Conservation (phyloP, 202 grass and related monocot species). For the Saccharum hybrid region DNA sequence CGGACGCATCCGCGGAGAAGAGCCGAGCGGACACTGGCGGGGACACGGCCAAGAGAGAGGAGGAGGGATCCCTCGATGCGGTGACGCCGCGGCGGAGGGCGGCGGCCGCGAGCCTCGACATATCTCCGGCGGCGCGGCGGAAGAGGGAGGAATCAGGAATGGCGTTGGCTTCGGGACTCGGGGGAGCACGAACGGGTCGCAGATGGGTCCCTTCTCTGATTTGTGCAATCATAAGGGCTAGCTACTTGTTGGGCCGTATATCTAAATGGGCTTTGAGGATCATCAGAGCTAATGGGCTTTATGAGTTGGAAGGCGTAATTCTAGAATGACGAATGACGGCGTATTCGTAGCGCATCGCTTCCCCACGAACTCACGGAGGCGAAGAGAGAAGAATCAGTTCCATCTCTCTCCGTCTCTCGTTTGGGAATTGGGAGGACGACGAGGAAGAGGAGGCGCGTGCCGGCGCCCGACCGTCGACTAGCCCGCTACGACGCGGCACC, state of each 20-base stretch:
- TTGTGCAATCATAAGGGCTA: constrained; percentile 16
- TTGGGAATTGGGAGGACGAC: background rate
- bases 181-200: background rate
- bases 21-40: constrained; percentile 26
- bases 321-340: background rate
- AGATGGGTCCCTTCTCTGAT: constrained; percentile 20
- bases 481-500: background rate
- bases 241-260: background rate
- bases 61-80: background rate
- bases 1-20: constrained; percentile 48
- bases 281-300: background rate
- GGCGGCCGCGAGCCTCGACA: constrained; percentile 53
- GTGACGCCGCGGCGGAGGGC: constrained; percentile 31
- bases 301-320: background rate
- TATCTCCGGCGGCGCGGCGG: constrained; percentile 44
- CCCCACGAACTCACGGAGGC: background rate
- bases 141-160: constrained; percentile 16
- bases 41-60: background rate
- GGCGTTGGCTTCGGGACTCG: background rate
- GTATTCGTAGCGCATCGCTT: constrained; percentile 18
- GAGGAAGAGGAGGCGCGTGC: background rate
- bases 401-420: background rate
- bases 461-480: background rate
- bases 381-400: constrained; percentile 19
- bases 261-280: constrained; percentile 13